These are phyloP conservation scores for Aureobasidium sp. DNA, from an alignment of 2,329 filamentous ascomycete species.

Conservation along the genomic window DNA sequence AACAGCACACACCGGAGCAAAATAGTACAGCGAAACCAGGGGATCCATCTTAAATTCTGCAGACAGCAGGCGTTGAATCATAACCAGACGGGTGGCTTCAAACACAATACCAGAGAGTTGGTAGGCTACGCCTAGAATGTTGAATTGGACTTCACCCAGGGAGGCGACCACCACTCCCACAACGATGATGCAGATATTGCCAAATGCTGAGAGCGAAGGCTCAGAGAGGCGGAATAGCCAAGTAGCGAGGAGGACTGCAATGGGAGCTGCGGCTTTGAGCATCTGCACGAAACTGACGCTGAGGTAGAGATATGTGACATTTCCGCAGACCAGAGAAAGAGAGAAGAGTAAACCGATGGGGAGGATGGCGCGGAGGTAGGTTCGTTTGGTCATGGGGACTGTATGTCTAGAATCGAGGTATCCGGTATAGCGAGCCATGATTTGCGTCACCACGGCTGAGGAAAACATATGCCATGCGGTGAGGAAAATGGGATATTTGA, in stretches of 20 bases:
- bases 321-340: slow-evolving; percentile 19
- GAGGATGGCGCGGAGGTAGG: slow-evolving; percentile 20
- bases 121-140: slow-evolving; percentile 16
- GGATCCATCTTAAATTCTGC: slow-evolving; percentile 20
- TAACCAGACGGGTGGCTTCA: slow-evolving; percentile 17
- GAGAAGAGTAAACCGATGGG: slow-evolving; percentile 20
- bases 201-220: slow-evolving; percentile 15
- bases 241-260: slow-evolving; percentile 17
- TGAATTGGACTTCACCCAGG: slow-evolving; percentile 18
- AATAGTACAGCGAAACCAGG: slow-evolving; percentile 19
- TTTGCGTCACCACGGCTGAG: slow-evolving; percentile 20
- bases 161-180: slow-evolving; percentile 18
- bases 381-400: slow-evolving; percentile 20
- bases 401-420: slow-evolving; percentile 18
- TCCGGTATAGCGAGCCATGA: slow-evolving; percentile 18
- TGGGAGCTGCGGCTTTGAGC: slow-evolving; percentile 20
- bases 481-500: slow-evolving; percentile 34
- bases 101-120: slow-evolving; percentile 16
- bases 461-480: slow-evolving; percentile 22
- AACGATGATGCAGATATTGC: slow-evolving; percentile 19
- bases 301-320: slow-evolving; percentile 20
- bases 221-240: slow-evolving; percentile 16
- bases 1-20: slow-evolving; percentile 17
- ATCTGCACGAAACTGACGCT: slow-evolving; percentile 22
- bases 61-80: slow-evolving; percentile 16